A percentile compares a stretch with the other conserved stretches of the same genome.
These are phyloP conservation scores for Hymenoscyphus fructigenus DNA, from an alignment of 2,329 filamentous ascomycete genomes.

Conservation along the genomic window DNA sequence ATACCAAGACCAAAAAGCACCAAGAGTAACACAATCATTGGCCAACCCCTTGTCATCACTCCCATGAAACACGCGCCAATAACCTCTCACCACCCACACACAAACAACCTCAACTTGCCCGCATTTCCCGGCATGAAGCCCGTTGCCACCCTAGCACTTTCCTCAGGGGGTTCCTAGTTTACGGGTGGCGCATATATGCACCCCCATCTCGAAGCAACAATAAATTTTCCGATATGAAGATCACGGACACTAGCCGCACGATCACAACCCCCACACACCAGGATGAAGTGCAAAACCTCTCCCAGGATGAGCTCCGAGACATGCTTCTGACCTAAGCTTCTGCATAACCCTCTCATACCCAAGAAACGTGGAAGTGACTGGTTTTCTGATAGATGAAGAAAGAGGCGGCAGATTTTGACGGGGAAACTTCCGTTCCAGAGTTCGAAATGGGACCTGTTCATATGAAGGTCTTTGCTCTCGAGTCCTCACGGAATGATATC, in stretches of 20 bases:
- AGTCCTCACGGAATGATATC: conserved; percentile 3
- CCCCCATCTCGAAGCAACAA: neutral
- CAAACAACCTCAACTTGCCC: neutral
- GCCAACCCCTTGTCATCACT: neutral
- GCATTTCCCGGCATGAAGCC: neutral
- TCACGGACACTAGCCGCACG: neutral
- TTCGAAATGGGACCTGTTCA: neutral
- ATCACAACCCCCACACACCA: neutral
- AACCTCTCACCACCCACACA: neutral
- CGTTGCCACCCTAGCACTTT: neutral
- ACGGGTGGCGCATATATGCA: neutral
- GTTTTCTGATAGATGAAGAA: neutral
- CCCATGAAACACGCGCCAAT: neutral
- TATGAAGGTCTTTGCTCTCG: conserved; percentile 7
- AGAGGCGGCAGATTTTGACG: neutral
- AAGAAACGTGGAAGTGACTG: neutral
- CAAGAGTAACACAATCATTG: neutral
- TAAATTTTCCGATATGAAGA: neutral
- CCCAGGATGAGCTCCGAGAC: neutral
- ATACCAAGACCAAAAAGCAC: neutral
- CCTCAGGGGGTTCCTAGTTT: neutral
- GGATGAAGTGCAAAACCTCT: neutral
- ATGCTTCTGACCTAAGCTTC: neutral
- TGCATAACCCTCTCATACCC: neutral
- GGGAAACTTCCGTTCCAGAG: neutral